A percentile compares a stretch with the other conserved stretches of the same genome.
Evolutionary conservation across 257 asterid genomes (phyloP).

Genomic region (Henckelia pumila): DNA sequence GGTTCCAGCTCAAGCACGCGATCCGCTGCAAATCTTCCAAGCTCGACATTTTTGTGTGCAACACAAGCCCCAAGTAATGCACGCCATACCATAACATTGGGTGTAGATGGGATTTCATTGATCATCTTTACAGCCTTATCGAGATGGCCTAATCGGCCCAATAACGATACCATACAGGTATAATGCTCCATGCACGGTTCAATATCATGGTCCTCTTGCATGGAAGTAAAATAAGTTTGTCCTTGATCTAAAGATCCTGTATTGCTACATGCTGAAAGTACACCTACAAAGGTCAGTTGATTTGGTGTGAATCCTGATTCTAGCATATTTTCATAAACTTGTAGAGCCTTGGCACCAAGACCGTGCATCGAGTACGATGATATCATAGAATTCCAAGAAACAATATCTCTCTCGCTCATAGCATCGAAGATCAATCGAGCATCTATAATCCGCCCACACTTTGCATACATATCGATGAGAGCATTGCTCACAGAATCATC

Average conservation of each 20-base stretch:
- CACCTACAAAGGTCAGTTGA: no score
- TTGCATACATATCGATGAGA: slow-evolving; percentile 85
- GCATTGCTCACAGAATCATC: slow-evolving; percentile 79
- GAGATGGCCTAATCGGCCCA: no score
- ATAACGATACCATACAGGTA: no score
- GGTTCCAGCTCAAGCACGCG: slow-evolving; percentile 79
- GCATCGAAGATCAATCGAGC: slow-evolving; percentile 69
- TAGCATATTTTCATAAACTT: slow-evolving; percentile 57
- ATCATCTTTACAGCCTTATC: no score
- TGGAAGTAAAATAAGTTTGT: no score
- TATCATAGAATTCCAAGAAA: slow-evolving; percentile 86
- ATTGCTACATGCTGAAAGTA: no score
- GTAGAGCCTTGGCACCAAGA: slow-evolving; percentile 71
- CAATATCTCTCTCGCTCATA: slow-evolving; percentile 47
- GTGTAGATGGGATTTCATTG: no score
- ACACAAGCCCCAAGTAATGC: slow-evolving; percentile 96
- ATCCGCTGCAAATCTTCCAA: slow-evolving; percentile 74
- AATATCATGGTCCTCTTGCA: no score
- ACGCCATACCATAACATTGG: no score
- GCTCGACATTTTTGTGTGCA: slow-evolving; percentile 63
- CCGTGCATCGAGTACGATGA: slow-evolving; percentile 96
- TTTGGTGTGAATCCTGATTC: slow-evolving; percentile 54
- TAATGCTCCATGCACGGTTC: no score
- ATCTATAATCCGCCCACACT: slow-evolving; percentile 74
- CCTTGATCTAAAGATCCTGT: no score